Conservation (phyloP, 2,329 filamentous ascomycete species). For the Arthroderma uncinatum region DNA sequence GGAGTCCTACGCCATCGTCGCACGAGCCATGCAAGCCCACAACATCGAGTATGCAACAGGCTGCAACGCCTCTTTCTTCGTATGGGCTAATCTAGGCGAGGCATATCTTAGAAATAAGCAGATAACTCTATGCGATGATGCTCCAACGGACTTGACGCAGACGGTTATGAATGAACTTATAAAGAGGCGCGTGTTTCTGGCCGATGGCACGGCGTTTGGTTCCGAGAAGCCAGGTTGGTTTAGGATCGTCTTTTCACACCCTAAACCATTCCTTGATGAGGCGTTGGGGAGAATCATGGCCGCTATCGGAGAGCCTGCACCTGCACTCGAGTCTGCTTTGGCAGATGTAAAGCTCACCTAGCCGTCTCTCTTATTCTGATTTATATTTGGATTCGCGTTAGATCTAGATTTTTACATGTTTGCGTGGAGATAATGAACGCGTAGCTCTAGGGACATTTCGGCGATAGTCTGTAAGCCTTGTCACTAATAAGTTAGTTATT, state of each 20-base stretch:
- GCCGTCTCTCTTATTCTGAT: too few relatives aligned
- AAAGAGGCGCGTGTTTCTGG: slow-evolving; percentile 28
- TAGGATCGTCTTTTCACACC: slow-evolving; percentile 32
- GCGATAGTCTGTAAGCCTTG: too few relatives aligned
- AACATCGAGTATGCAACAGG: slow-evolving; percentile 39
- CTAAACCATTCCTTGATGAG: slow-evolving; percentile 23
- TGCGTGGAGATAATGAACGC: too few relatives aligned
- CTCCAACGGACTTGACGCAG: slow-evolving; percentile 20
- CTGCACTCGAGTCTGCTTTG: not conserved
- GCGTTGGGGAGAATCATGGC: slow-evolving; percentile 24
- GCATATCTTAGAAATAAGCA: slow-evolving; percentile 14
- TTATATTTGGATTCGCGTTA: not conserved
- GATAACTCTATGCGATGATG: slow-evolving; percentile 11
- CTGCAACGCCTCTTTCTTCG: slow-evolving; percentile 46
- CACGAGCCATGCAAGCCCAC: slow-evolving; percentile 28
- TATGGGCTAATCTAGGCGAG: slow-evolving; percentile 42
- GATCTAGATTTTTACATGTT: not conserved
- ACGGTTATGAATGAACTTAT: slow-evolving; percentile 28
- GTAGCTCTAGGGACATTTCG: too few relatives aligned
- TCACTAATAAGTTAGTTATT: too few relatives aligned
- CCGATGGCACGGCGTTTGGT: slow-evolving; percentile 26
- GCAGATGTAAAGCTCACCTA: not conserved
- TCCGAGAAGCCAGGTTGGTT: slow-evolving; percentile 36
- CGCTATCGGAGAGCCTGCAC: slow-evolving; percentile 10
- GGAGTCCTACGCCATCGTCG: slow-evolving; percentile 32